A percentile compares a stretch with the other conserved stretches of the same genome.
Evolutionary conservation across 164 flowering plant genomes (phyloP).

Genomic region (Vitis rupestris): DNA sequence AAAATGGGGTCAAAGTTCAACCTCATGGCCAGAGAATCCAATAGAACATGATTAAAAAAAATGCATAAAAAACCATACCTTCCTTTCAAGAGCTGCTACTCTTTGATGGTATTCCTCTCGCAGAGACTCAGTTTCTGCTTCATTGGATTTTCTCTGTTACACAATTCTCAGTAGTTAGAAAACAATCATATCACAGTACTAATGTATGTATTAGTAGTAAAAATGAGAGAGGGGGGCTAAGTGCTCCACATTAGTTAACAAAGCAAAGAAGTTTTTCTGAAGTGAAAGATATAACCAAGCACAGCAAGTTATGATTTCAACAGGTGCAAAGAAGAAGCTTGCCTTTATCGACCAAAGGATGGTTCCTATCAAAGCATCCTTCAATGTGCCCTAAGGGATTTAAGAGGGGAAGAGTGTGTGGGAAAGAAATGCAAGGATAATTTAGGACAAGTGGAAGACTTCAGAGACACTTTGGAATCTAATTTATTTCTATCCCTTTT

Average conservation of each 20-base stretch:
- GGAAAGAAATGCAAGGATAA: too few species aligned
- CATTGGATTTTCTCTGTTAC: slow-evolving; percentile 76
- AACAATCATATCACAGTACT: not conserved
- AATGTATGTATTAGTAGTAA: not conserved
- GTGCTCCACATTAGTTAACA: not conserved
- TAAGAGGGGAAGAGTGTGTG: too few species aligned
- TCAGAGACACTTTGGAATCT: too few species aligned
- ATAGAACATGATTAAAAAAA: not conserved
- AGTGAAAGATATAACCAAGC: too few species aligned
- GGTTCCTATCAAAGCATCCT: too few species aligned
- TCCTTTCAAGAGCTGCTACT: slow-evolving; percentile 88
- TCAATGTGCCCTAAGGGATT: too few species aligned
- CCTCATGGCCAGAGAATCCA: not conserved
- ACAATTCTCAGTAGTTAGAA: slow-evolving; percentile 17
- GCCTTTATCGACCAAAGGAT: too few species aligned
- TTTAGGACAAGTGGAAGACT: too few species aligned
- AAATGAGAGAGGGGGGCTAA: not conserved
- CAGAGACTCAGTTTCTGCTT: slow-evolving; percentile 78
- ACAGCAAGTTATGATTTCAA: too few species aligned
- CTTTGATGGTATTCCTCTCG: slow-evolving; percentile 97
- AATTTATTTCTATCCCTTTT: too few species aligned
- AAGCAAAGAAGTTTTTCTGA: too few species aligned
- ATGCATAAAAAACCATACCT: slow-evolving; percentile 41
- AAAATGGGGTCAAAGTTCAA: not conserved
- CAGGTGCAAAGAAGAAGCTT: too few species aligned